A percentile compares a stretch with the other conserved stretches of the same genome.
Conservation (phyloP, 345 rosid species). For the Sapria himalayana region DNA sequence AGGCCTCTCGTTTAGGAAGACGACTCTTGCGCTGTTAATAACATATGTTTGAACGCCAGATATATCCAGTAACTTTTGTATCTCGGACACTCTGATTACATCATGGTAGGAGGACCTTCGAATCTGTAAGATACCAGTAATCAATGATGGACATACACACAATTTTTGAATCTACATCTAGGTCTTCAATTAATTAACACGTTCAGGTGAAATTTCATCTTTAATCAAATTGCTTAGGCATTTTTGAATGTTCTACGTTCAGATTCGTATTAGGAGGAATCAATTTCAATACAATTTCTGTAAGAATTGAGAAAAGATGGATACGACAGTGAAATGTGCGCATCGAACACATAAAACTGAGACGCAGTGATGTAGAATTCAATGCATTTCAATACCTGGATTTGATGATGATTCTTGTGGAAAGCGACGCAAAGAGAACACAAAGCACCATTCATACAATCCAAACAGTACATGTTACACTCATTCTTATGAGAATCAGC, state of each 20-base stretch:
- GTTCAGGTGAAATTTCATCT: no score
- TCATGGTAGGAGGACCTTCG: constrained; percentile 98
- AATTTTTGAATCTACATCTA: background rate
- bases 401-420: constrained; percentile 60
- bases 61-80: constrained; percentile 71
- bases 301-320: background rate
- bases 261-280: no score
- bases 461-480: constrained; percentile 95
- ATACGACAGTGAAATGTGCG: background rate
- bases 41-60: constrained; percentile 88
- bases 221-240: no score
- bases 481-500: constrained; percentile 82
- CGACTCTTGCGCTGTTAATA: constrained; percentile 90
- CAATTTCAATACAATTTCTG: background rate
- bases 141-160: constrained; percentile 1
- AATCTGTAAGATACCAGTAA: constrained; percentile 25
- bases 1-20: constrained; percentile 89
- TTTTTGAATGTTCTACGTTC: no score
- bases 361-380: background rate
- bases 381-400: constrained; percentile 43
- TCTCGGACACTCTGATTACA: constrained; percentile 87
- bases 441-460: constrained; percentile 63
- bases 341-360: background rate
- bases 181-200: constrained; percentile 1
- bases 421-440: constrained; percentile 55